Percentiles rank a stretch among this genome's conserved stretches.
Conservation (phyloP, 345 rosid species). For the Salix udensis region DNA sequence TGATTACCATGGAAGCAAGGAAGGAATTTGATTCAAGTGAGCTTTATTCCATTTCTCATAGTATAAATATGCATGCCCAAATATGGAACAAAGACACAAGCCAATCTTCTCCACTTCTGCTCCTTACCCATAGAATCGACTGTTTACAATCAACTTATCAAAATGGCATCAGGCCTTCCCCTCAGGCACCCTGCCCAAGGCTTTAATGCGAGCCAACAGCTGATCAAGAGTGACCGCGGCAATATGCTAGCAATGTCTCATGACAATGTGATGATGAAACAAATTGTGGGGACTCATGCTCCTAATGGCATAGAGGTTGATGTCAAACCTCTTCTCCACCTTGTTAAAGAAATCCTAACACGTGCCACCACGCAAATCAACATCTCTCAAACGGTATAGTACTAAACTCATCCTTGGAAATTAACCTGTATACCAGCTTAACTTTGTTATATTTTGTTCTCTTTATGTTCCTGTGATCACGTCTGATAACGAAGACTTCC, state of each 20-base stretch:
- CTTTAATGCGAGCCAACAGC: background rate
- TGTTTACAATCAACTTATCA: background rate
- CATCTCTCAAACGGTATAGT: background rate
- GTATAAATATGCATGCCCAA: conserved; percentile 35
- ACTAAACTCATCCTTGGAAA: background rate
- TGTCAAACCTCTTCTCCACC: conserved; percentile 53
- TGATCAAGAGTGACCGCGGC: conserved; percentile 39
- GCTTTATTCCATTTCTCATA: conserved; percentile 18
- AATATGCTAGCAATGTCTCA: conserved; percentile 52
- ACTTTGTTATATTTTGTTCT: background rate
- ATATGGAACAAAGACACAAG: conserved; percentile 5
- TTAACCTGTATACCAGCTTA: background rate
- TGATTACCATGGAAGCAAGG: conserved; percentile 37
- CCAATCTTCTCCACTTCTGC: background rate
- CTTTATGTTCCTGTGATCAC: background rate
- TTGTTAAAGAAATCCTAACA: conserved; percentile 66
- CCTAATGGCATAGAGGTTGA: conserved; percentile 68
- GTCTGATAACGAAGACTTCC: background rate
- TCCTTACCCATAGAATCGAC: background rate
- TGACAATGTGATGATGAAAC: conserved; percentile 58
- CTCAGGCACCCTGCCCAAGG: background rate
- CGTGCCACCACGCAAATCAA: conserved; percentile 48
- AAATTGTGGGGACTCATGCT: conserved; percentile 49
- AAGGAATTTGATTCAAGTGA: conserved; percentile 53
- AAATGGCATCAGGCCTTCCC: background rate